A percentile compares a stretch with the other conserved stretches of the same genome.
Evolutionary conservation across 768 basidiomycete genomes (phyloP).

Genomic region (Tricholoma hemisulphureum): DNA sequence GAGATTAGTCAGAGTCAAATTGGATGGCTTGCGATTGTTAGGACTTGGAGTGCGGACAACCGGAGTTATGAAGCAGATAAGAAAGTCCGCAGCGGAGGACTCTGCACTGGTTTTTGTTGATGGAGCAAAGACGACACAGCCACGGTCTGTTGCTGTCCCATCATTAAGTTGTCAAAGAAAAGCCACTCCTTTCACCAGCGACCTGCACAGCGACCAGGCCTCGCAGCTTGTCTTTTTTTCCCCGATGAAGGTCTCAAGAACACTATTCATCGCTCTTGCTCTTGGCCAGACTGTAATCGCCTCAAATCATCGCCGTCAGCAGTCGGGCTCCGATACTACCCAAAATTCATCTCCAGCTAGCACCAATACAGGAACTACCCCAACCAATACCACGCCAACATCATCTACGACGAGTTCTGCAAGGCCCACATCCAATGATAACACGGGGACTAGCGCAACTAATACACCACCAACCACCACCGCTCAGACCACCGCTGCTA

Average conservation of each 20-base stretch:
- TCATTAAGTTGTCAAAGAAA: neutral
- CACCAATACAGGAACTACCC: conserved; percentile 3
- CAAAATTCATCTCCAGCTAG: conserved; percentile 9
- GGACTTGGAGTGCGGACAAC: too few relatives aligned
- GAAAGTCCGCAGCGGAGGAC: neutral
- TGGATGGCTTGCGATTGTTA: too few relatives aligned
- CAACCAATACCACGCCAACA: neutral
- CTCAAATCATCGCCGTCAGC: conserved; percentile 15
- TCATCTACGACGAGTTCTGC: too few relatives aligned
- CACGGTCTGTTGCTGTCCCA: neutral
- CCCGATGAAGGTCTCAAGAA: conserved; percentile 24
- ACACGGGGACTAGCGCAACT: too few relatives aligned
- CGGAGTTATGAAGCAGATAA: neutral
- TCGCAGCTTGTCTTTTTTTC: neutral
- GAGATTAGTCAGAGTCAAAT: too few relatives aligned
- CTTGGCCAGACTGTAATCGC: conserved; percentile 18
- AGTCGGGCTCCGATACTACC: conserved; percentile 1
- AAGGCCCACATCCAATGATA: too few relatives aligned
- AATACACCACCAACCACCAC: neutral
- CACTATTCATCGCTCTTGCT: conserved; percentile 24
- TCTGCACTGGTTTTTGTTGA: neutral
- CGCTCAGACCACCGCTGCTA: conserved; percentile 20
- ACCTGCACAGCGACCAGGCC: neutral
- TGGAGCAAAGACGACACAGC: conserved; percentile 1
- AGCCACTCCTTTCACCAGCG: conserved; percentile 2